These are phyloP conservation scores for Magnolia changhungtana DNA, from an alignment of 164 flowering plant species.

Conservation along the genomic window DNA sequence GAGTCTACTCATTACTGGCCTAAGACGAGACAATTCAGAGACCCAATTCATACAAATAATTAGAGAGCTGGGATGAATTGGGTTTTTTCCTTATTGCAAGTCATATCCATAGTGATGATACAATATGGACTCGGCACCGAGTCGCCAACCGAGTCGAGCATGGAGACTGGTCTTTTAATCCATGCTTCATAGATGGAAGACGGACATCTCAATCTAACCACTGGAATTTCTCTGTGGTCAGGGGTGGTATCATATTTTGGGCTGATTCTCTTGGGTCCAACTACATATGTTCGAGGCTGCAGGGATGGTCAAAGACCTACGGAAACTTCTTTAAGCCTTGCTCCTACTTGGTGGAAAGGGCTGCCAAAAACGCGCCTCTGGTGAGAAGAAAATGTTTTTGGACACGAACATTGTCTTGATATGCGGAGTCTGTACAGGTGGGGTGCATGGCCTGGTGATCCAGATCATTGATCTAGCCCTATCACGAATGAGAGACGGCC, in stretches of 20 bases:
- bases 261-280: constrained; percentile 87
- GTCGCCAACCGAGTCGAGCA: background rate
- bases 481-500: background rate
- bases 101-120: no score
- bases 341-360: constrained; percentile 79
- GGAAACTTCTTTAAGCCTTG: constrained; percentile 89
- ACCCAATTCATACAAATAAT: background rate
- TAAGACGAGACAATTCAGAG: background rate
- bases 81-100: background rate
- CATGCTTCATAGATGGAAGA: background rate
- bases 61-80: background rate
- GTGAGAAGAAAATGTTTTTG: constrained; percentile 32
- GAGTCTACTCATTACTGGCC: background rate
- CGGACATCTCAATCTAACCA: background rate
- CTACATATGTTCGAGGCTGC: constrained; percentile 72
- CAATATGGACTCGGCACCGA: background rate
- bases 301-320: constrained; percentile 65
- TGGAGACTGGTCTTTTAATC: background rate
- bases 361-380: constrained; percentile 65
- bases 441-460: background rate
- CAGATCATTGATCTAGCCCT: background rate
- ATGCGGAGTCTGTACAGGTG: background rate
- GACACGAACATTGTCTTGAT: background rate
- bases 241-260: constrained; percentile 94
- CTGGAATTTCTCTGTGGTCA: constrained; percentile 22